These are phyloP conservation scores for Chamaecrista fasciculata DNA, from an alignment of 306 rosid species.

Conservation along the genomic window DNA sequence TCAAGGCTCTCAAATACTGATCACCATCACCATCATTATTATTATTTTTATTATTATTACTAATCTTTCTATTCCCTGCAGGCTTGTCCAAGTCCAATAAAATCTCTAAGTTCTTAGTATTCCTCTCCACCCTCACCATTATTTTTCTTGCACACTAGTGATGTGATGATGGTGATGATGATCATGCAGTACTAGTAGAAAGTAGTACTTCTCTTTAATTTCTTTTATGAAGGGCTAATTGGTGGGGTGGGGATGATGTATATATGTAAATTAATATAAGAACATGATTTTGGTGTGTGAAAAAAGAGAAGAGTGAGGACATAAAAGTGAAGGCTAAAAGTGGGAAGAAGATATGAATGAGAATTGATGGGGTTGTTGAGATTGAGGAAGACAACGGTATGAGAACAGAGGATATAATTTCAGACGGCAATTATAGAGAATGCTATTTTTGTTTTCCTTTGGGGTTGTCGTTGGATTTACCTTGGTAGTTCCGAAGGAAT, in stretches of 20 bases:
- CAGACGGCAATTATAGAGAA: slow-evolving; percentile 43
- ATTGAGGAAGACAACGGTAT: slow-evolving; percentile 25
- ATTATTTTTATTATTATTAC: too few relatives aligned
- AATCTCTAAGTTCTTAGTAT: slow-evolving; percentile 57
- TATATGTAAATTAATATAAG: slow-evolving; percentile 20
- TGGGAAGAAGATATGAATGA: too few relatives aligned
- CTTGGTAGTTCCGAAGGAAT: slow-evolving; percentile 39
- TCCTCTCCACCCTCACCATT: slow-evolving; percentile 43
- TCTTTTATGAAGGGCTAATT: too few relatives aligned
- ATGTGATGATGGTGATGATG: too few relatives aligned
- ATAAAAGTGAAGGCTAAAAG: slow-evolving; percentile 34
- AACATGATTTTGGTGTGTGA: slow-evolving; percentile 1
- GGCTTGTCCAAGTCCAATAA: slow-evolving; percentile 53
- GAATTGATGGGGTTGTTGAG: slow-evolving; percentile 21
- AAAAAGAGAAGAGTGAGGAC: slow-evolving; percentile 29
- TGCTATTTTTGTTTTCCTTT: slow-evolving; percentile 32
- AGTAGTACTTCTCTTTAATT: too few relatives aligned
- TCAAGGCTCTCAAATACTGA: slow-evolving; percentile 32
- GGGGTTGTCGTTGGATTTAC: slow-evolving; percentile 43
- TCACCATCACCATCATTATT: too few relatives aligned
- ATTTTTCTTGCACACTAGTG: slow-evolving; percentile 25
- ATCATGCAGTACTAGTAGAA: too few relatives aligned
- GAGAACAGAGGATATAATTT: slow-evolving; percentile 17
- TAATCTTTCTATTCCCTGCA: slow-evolving; percentile 23
- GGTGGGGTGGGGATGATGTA: slow-evolving; percentile 1